A percentile compares a stretch with the other conserved stretches of the same genome.
phyloP scores from a whole-genome alignment of 2,329 filamentous ascomycete species.

The Fusarium metavorans region DNA sequence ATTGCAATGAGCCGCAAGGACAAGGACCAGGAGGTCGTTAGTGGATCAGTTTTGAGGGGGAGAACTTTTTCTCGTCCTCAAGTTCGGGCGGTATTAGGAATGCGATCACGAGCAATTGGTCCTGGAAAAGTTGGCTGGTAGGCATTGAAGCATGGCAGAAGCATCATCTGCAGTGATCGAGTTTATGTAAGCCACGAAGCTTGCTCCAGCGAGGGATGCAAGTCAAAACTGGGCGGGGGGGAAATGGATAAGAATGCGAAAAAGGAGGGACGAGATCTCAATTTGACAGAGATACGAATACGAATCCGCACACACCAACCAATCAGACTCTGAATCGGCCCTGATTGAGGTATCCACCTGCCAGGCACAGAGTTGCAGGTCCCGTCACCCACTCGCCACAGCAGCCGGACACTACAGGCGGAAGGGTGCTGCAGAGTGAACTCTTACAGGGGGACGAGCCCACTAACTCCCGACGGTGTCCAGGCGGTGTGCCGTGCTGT shows the following conservation, averaged over 20 bases:
- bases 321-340: constrained; percentile 23
- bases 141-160: not conserved
- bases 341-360: constrained; percentile 6
- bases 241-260: constrained; percentile 39
- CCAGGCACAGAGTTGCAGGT: constrained; percentile 25
- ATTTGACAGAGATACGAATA: constrained; percentile 35
- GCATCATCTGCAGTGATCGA: not conserved
- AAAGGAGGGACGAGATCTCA: constrained; percentile 38
- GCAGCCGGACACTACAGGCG: not conserved
- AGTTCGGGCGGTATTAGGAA: not conserved
- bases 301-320: constrained; percentile 27
- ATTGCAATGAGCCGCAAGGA: constrained; percentile 4
- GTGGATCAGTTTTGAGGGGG: constrained; percentile 1
- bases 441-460: constrained; percentile 3
- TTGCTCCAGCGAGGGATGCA: constrained; percentile 6
- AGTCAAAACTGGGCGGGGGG: not conserved
- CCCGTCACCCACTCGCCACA: constrained; percentile 4
- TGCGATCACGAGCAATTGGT: constrained; percentile 12
- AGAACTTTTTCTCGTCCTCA: not conserved
- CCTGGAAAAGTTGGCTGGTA: not conserved
- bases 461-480: constrained; percentile 13
- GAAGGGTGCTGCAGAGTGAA: constrained; percentile 16
- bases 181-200: constrained; percentile 22
- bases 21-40: not conserved
- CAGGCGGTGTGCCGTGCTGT: constrained; percentile 32